Evolutionary conservation across 2,329 filamentous ascomycete species (phyloP).

Genomic region (Microdochium nivale): DNA sequence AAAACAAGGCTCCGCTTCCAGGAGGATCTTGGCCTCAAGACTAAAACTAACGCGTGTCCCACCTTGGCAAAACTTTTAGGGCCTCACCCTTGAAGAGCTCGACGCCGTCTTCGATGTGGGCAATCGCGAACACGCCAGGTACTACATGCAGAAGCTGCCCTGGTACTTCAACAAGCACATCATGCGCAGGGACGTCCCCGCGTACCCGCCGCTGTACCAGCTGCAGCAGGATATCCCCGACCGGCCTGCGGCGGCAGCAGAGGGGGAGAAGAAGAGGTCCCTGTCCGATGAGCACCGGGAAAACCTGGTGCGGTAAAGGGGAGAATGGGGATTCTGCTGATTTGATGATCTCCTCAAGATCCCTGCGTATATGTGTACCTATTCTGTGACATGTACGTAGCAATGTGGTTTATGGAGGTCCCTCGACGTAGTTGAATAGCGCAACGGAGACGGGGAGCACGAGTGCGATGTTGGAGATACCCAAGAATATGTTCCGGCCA

Average conservation of each 20-base stretch:
- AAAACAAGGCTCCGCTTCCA: too few species aligned
- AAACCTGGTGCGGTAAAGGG: neutral
- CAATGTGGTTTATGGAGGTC: too few species aligned
- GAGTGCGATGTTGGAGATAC: too few species aligned
- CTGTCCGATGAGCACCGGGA: neutral
- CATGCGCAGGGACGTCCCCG: constrained; percentile 2
- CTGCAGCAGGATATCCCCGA: neutral
- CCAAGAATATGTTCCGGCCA: too few species aligned
- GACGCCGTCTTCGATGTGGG: constrained; percentile 26
- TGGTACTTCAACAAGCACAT: constrained; percentile 6
- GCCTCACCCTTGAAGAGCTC: constrained; percentile 31
- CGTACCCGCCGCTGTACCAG: constrained; percentile 5
- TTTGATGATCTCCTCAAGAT: too few species aligned
- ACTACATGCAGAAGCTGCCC: constrained; percentile 5
- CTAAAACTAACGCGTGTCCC: too few species aligned
- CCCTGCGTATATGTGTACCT: too few species aligned
- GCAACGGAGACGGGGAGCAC: too few species aligned
- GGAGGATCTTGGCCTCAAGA: too few species aligned
- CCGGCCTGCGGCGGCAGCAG: neutral
- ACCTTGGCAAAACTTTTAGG: neutral
- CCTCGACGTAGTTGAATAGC: too few species aligned
- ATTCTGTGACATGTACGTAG: too few species aligned
- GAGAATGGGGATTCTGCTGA: neutral
- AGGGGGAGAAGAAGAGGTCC: neutral
- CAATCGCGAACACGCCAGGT: constrained; percentile 4